These are phyloP conservation scores for Aechmea fasciata DNA, from an alignment of 176 grass and related monocot species.

Conservation along the genomic window DNA sequence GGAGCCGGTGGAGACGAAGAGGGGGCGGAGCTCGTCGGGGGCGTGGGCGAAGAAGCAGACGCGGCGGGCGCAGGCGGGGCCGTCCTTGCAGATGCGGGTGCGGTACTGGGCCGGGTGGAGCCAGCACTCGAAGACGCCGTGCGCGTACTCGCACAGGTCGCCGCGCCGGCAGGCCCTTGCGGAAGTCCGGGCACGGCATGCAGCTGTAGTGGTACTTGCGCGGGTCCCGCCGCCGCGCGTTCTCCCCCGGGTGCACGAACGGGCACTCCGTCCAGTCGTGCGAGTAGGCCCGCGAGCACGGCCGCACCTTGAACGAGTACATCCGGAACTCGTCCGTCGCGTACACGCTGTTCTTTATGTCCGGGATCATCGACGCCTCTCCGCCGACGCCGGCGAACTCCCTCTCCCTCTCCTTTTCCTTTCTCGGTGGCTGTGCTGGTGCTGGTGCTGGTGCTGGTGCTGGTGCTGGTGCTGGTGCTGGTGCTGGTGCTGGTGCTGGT, in stretches of 20 bases:
- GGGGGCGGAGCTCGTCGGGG: background rate
- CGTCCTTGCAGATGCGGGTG: conserved; percentile 18
- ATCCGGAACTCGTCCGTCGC: conserved; percentile 17
- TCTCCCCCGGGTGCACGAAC: conserved; percentile 16
- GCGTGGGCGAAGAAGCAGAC: conserved; percentile 20
- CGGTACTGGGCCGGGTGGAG: conserved; percentile 25
- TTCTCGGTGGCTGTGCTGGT: conserved; percentile 37
- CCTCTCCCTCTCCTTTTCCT: conserved; percentile 25
- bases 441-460: too few species aligned
- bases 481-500: background rate
- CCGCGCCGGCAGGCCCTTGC: conserved; percentile 6
- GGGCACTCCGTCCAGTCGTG: conserved; percentile 23
- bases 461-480: conserved; percentile 26
- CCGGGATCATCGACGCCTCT: background rate
- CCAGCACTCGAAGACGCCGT: conserved; percentile 21
- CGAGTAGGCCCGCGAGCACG: conserved; percentile 9
- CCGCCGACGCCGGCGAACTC: conserved; percentile 15
- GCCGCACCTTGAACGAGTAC: conserved; percentile 16
- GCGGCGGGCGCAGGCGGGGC: background rate
- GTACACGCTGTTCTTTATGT: conserved; percentile 13
- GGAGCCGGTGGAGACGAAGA: conserved; percentile 1
- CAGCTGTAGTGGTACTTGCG: conserved; percentile 15
- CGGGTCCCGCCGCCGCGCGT: conserved; percentile 12
- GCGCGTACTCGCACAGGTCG: conserved; percentile 10
- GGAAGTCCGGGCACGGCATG: conserved; percentile 16